Evolutionary conservation across 2,329 filamentous ascomycete genomes (phyloP).

Genomic region (Penicillium oxalicum): DNA sequence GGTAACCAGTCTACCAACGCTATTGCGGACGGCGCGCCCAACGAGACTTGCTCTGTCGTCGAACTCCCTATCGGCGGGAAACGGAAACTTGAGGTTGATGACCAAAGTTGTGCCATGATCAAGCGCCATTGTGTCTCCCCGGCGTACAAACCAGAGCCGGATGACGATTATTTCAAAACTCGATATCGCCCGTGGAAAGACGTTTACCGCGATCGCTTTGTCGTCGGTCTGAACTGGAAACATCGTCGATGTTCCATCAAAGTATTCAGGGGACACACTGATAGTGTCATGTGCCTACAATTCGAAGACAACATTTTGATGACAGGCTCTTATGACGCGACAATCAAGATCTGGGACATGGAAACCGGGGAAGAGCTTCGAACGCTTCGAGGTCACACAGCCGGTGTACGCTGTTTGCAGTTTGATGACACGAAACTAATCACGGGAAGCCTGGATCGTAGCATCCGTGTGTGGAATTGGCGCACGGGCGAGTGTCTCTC

Average conservation of each 20-base stretch:
- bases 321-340: slow-evolving; percentile 90
- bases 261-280: slow-evolving; percentile 78
- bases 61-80: slow-evolving; percentile 16
- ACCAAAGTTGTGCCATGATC: slow-evolving; percentile 24
- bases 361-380: slow-evolving; percentile 79
- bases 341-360: slow-evolving; percentile 94
- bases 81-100: slow-evolving; percentile 24
- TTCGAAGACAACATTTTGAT: slow-evolving; percentile 87
- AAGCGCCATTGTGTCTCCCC: slow-evolving; percentile 30
- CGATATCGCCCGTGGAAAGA: slow-evolving; percentile 80
- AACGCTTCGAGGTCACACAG: slow-evolving; percentile 76
- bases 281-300: slow-evolving; percentile 74
- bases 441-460: slow-evolving; percentile 80
- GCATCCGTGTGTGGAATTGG: slow-evolving; percentile 95
- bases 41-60: slow-evolving; percentile 16
- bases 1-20: slow-evolving; percentile 50
- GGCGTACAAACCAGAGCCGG: slow-evolving; percentile 24
- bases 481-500: slow-evolving; percentile 79
- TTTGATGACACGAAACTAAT: slow-evolving; percentile 91
- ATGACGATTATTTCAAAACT: slow-evolving; percentile 47
- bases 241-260: slow-evolving; percentile 82
- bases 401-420: slow-evolving; percentile 79
- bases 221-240: slow-evolving; percentile 96
- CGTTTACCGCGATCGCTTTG: slow-evolving; percentile 91
- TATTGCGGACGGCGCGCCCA: slow-evolving; percentile 9